Base-by-base conservation (phyloP, 2,329 filamentous ascomycete genomes). In the Kalaharituber pfeilii region DNA sequence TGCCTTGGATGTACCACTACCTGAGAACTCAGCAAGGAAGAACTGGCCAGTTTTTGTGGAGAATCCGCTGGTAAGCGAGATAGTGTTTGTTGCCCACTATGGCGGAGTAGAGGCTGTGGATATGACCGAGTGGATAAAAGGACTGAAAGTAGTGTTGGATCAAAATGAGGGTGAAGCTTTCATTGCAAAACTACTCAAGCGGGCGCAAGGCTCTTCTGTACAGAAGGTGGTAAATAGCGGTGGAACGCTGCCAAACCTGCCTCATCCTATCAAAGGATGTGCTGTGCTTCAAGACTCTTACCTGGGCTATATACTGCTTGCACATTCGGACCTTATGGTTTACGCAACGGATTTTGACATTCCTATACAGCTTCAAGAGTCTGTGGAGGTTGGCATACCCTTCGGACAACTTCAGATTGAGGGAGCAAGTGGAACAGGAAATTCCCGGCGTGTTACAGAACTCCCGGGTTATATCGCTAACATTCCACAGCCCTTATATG, bases 221-320 rank as follows among this genome's bases (percentile, higher is more conserved):
- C 45, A 25, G 26, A 54, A 53, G 29, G 52, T 52, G 8, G 53
- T 55, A 52, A 50, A 54, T 57, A 56, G 51, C 39, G 55, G 50
- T 28, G 53, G 53, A 29, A 51, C 39, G 20, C 39, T 44, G 20
- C 24, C 39, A 8, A 29, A 29, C n/a, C n/a, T 42, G 11, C 18
- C 57, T 24, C 50, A 53, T 4, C 55, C 61, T 11, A 57, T 61
- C 9, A 15, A 57, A 13, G 62, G 62, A 9, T 61, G 57, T 27
- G 51, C 57, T 7, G 57, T 60, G 27, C 49, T 63, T 4, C 63
- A 64, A 18, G 62, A 63, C 52, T 61, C 62, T 1, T 64, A 62
- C 27, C 54, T 63, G 8, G 62, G 62, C 9, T 63, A 64, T 50
- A 51, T 64, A 13, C 54, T 64, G 4, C 52, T 64, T 30, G 58